Evolutionary conservation across 768 basidiomycete genomes (phyloP).

Genomic region (Kwoniella sp.): DNA sequence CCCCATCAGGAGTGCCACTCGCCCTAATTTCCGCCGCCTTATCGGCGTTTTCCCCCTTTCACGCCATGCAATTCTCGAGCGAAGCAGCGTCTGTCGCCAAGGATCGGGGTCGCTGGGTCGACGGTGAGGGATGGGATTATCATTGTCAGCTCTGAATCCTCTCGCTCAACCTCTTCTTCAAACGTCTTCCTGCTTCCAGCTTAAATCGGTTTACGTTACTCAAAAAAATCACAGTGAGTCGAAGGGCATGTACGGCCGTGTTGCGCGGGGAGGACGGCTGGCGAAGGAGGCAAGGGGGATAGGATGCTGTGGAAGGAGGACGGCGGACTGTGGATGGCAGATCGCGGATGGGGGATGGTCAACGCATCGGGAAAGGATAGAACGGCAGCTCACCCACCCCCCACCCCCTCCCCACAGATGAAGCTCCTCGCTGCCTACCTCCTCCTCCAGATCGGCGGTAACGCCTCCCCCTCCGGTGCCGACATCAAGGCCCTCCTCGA

Average conservation of each 20-base stretch:
- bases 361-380: neutral
- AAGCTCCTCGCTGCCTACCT: constrained; percentile 82
- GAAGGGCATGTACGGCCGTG: constrained; percentile 3
- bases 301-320: too few relatives aligned
- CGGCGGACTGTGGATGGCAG: too few relatives aligned
- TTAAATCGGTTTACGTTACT: constrained; percentile 29
- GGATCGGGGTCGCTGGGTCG: too few relatives aligned
- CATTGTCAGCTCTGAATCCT: neutral
- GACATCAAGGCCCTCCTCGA: constrained; percentile 84
- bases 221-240: constrained; percentile 4
- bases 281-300: neutral
- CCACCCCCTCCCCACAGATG: too few relatives aligned
- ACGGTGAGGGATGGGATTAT: too few relatives aligned
- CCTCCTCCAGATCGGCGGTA: constrained; percentile 91
- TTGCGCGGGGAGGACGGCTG: neutral
- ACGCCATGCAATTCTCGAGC: too few relatives aligned
- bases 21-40: too few relatives aligned
- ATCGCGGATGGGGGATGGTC: too few relatives aligned
- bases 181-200: constrained; percentile 28
- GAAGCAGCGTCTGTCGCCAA: neutral
- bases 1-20: neutral
- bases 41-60: neutral
- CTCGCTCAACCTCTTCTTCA: constrained; percentile 13
- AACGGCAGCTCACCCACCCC: neutral
- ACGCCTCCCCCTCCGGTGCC: constrained; percentile 72